Percentiles rank a stretch among this genome's conserved stretches.
These are phyloP conservation scores for Durotheca rogersii DNA, from an alignment of 495 filamentous ascomycete species.

Conservation along the genomic window DNA sequence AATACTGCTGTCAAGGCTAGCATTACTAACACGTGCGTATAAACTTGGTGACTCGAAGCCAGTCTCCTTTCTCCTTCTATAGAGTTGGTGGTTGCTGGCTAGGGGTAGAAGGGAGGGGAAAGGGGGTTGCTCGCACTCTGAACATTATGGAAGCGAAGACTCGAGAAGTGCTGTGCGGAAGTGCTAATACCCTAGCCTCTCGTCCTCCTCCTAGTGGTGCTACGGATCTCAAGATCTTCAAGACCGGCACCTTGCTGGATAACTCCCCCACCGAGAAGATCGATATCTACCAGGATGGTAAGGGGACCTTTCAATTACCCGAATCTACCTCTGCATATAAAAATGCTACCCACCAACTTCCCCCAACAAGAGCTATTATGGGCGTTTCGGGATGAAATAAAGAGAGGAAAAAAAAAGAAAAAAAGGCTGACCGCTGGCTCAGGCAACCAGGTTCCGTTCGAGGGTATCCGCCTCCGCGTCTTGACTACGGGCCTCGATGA, in stretches of 20 bases:
- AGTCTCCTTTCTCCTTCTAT: no score
- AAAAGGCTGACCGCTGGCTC: constrained; percentile 1
- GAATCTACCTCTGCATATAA: no score
- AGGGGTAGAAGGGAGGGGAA: no score
- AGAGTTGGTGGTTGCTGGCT: no score
- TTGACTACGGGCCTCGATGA: constrained; percentile 45
- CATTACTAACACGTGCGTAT: constrained; percentile 54
- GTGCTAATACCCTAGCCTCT: constrained; percentile 6
- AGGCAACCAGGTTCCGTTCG: constrained; percentile 56
- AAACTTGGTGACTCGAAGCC: neutral
- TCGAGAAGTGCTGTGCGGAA: neutral
- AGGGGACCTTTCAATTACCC: no score
- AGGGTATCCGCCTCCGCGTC: constrained; percentile 57
- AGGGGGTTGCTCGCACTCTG: no score
- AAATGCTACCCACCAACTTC: no score
- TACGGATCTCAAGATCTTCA: constrained; percentile 57
- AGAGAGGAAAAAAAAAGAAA: neutral
- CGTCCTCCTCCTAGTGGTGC: constrained; percentile 42
- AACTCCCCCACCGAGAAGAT: constrained; percentile 61
- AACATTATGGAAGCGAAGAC: neutral
- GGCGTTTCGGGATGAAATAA: constrained; percentile 1
- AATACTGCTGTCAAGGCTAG: constrained; percentile 61
- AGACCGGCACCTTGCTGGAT: constrained; percentile 63
- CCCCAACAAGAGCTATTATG: no score
- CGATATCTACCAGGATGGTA: constrained; percentile 54